These are phyloP conservation scores for Penicillium sp. DNA, from an alignment of 2,329 filamentous ascomycete genomes.

Conservation along the genomic window DNA sequence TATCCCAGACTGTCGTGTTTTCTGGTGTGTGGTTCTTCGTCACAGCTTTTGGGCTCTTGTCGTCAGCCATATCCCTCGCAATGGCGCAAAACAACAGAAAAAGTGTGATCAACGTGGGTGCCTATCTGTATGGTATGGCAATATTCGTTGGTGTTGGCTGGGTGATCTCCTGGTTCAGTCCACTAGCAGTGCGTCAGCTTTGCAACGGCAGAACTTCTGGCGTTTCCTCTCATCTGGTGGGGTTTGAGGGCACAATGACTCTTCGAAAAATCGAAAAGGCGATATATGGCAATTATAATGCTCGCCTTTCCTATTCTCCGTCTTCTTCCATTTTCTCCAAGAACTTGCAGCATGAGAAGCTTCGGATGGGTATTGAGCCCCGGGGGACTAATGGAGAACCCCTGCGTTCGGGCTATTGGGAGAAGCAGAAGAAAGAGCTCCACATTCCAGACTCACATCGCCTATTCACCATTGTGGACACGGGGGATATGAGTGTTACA, in stretches of 20 bases:
- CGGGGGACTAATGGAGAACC: background rate
- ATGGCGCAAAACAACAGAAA: background rate
- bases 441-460: constrained; percentile 16
- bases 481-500: constrained; percentile 34
- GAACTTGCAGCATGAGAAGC: constrained; percentile 4
- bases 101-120: background rate
- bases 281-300: constrained; percentile 20
- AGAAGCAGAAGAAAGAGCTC: constrained; percentile 5
- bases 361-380: constrained; percentile 9
- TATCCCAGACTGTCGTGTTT: constrained; percentile 14
- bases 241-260: constrained; percentile 20
- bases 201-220: constrained; percentile 13
- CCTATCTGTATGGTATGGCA: constrained; percentile 12
- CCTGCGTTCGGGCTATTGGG: background rate
- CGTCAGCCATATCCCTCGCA: constrained; percentile 4
- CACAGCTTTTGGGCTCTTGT: constrained; percentile 10
- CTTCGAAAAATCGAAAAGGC: constrained; percentile 15
- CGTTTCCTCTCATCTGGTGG: constrained; percentile 15
- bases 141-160: constrained; percentile 15
- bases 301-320: constrained; percentile 16
- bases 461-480: constrained; percentile 39
- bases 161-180: constrained; percentile 20
- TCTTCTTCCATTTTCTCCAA: constrained; percentile 19
- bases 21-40: constrained; percentile 16
- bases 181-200: constrained; percentile 19